Evolutionary conservation across 257 asterid species (phyloP).

Genomic region (Nicotiana noctiflora): DNA sequence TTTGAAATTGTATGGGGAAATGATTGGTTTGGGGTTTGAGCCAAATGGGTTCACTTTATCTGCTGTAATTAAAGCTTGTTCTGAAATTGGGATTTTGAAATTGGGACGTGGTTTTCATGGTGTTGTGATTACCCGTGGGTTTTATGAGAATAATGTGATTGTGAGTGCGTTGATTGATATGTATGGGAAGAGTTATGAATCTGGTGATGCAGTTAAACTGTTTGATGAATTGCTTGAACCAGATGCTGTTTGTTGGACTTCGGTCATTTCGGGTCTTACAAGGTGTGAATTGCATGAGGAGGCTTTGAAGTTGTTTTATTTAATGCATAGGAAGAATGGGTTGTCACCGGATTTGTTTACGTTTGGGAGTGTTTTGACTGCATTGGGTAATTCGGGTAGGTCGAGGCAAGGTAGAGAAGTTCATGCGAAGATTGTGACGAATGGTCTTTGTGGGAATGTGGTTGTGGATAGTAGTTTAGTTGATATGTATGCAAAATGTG

Average conservation of each 20-base stretch:
- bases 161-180: constrained; percentile 68
- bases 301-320: constrained; percentile 48
- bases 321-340: constrained; percentile 35
- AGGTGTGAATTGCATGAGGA: constrained; percentile 58
- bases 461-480: constrained; percentile 60
- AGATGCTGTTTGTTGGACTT: constrained; percentile 74
- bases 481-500: constrained; percentile 80
- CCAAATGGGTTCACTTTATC: constrained; percentile 62
- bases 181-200: constrained; percentile 55
- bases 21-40: constrained; percentile 46
- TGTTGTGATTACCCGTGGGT: constrained; percentile 42
- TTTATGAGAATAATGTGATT: constrained; percentile 44
- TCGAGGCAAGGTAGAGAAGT: constrained; percentile 60
- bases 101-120: constrained; percentile 58
- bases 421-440: constrained; percentile 39
- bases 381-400: constrained; percentile 76
- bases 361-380: constrained; percentile 69
- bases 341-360: constrained; percentile 51
- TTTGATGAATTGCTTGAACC: constrained; percentile 77
- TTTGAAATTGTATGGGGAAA: constrained; percentile 34
- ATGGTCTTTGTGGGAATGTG: constrained; percentile 50
- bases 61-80: constrained; percentile 64
- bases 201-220: constrained; percentile 31
- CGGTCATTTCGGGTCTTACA: constrained; percentile 64
- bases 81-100: constrained; percentile 35